phyloP scores from a whole-genome alignment of 345 rosid genomes.

The Lepidium aucheri region DNA sequence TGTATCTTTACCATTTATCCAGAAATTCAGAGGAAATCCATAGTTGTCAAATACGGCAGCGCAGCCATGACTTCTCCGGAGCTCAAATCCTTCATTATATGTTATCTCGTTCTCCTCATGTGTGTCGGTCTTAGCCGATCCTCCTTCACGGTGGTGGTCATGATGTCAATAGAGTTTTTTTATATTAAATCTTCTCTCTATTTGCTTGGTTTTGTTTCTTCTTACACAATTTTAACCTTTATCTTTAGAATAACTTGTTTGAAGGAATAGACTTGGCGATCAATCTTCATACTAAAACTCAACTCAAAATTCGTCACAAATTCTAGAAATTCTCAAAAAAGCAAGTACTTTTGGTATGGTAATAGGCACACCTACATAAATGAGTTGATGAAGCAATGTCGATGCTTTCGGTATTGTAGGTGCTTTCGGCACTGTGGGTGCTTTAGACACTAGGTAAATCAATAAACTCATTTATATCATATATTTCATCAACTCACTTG shows the following conservation, averaged over 20 bases:
- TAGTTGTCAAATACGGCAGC: slow-evolving; percentile 92
- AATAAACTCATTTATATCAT: too few relatives aligned
- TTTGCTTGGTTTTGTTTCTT: background rate
- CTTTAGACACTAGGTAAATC: too few relatives aligned
- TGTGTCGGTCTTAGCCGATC: slow-evolving; percentile 88
- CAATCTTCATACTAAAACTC: too few relatives aligned
- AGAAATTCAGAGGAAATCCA: slow-evolving; percentile 77
- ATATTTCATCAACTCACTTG: too few relatives aligned
- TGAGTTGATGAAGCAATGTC: too few relatives aligned
- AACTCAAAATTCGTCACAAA: too few relatives aligned
- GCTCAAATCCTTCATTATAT: slow-evolving; percentile 60
- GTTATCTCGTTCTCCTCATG: slow-evolving; percentile 72
- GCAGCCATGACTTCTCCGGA: slow-evolving; percentile 86
- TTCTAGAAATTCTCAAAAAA: too few relatives aligned
- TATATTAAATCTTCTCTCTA: too few relatives aligned
- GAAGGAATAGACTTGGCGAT: background rate
- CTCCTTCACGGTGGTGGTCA: slow-evolving; percentile 96
- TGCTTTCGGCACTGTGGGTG: too few relatives aligned
- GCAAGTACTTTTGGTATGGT: too few relatives aligned
- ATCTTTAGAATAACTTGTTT: background rate
- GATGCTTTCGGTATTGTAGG: too few relatives aligned
- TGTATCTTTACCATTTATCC: slow-evolving; percentile 89
- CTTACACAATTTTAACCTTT: background rate
- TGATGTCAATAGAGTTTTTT: slow-evolving; percentile 78
- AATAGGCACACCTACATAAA: too few relatives aligned